Base-by-base conservation (phyloP, 352 stramenopile genomes). In the Phytophthora cactorum region DNA sequence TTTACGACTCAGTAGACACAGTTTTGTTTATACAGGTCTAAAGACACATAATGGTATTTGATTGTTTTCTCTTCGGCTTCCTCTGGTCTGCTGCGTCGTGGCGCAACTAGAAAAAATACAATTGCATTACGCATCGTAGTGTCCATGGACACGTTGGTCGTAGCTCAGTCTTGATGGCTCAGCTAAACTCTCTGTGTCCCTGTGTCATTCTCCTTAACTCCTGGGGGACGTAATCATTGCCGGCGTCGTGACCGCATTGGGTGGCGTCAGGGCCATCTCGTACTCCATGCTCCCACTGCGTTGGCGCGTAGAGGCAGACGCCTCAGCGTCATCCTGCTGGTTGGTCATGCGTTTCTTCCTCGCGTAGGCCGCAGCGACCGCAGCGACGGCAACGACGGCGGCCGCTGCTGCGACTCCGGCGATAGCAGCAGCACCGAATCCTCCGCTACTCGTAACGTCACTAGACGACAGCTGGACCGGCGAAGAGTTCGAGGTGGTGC, bases 231-330 rank as follows among this genome's bases (percentile, higher is more conserved):
- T 77, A 12, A 77, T 65, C 5, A 45, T 17, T 28, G 14, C 39
- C 15, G 55, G 51, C 36, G 38, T 66, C 3, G 56, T 63, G 29
- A 66, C 9, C 6, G 36, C 52, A 36, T 78, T 68, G 6, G 63
- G 49, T 28, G 71, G 71, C 38, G 71, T 78, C 39, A 75, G 29
- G 1, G 50, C 71, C 67, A 75, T 75, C 45, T 75, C 71, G 59
- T 78, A 78, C 49, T 78, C 71, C 29, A 69, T 46, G 49, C 71
- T 78, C 44, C 52, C 43, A 25, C 67, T 58, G 44, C 61, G 66
- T 52, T 61, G 56, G 14, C 54, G 66, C 10, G 22, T 22, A 22
- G 22, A 22, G 22, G 22, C 22, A 22, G 22, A 22, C 22, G 66
- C 39, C 2, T 59, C 56, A 17, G 28, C 38, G 10, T 61, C 51